Evolutionary conservation across 2,329 filamentous ascomycete species (phyloP).

Genomic region (Kalmusia sp.): DNA sequence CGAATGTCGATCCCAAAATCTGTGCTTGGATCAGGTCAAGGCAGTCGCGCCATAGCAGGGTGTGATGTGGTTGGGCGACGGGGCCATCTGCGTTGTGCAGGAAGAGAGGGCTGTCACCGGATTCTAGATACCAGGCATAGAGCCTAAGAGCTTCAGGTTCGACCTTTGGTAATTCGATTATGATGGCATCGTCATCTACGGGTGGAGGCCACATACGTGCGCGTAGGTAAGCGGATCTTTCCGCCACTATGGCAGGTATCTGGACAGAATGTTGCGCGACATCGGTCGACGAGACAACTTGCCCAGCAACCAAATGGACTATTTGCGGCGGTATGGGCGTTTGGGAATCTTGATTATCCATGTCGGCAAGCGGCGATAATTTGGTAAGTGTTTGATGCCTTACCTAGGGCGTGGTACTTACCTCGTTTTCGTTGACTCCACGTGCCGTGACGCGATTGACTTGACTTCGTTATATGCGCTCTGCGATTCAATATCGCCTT

Average conservation of each 20-base stretch:
- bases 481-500: neutral
- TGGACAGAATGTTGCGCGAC: conserved; percentile 12
- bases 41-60: conserved; percentile 13
- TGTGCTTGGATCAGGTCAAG: conserved; percentile 26
- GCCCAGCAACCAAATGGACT: conserved; percentile 16
- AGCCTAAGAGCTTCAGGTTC: conserved; percentile 22
- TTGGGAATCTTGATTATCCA: neutral
- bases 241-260: neutral
- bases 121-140: conserved; percentile 20
- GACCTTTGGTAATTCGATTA: conserved; percentile 10
- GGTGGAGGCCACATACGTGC: conserved; percentile 1
- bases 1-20: conserved; percentile 18
- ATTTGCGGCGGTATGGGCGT: neutral
- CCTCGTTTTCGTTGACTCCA: neutral
- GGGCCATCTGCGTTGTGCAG: neutral
- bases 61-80: neutral
- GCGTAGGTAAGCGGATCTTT: conserved; percentile 18
- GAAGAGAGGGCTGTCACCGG: conserved; percentile 3
- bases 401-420: neutral
- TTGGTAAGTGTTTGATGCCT: neutral
- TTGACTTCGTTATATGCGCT: neutral
- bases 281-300: conserved; percentile 14
- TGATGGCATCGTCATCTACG: neutral
- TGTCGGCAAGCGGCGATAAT: neutral
- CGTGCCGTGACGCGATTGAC: neutral